phyloP scores from a whole-genome alignment of 352 stramenopile species.

The Pythium myriotylum region DNA sequence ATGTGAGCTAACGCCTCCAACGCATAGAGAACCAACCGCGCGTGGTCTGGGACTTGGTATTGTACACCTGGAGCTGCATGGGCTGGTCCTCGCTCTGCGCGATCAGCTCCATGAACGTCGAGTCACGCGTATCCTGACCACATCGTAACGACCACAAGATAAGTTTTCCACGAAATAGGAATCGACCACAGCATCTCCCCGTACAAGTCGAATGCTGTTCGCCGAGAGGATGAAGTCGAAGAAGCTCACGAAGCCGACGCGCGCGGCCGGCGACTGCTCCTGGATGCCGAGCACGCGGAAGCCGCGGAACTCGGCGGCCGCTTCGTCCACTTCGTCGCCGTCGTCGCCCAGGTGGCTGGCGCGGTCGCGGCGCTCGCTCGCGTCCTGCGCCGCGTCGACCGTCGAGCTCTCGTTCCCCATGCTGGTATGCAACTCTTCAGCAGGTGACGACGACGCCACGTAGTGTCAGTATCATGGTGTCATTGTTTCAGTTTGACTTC shows the following conservation, averaged over 20 bases:
- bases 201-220: conserved; percentile 87
- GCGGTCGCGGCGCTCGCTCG: background rate
- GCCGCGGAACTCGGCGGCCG: conserved; percentile 75
- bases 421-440: background rate
- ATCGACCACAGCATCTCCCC: too few relatives aligned
- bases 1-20: background rate
- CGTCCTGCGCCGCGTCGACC: conserved; percentile 12
- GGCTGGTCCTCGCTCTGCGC: conserved; percentile 80
- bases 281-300: conserved; percentile 98
- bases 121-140: conserved; percentile 80
- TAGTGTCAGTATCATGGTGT: conserved; percentile 17
- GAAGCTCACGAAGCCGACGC: conserved; percentile 95
- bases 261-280: conserved; percentile 90
- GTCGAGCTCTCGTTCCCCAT: conserved; percentile 31
- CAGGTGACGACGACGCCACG: conserved; percentile 8
- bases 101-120: conserved; percentile 93
- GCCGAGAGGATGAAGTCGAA: conserved; percentile 98
- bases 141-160: too few relatives aligned
- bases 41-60: conserved; percentile 77
- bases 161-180: too few relatives aligned
- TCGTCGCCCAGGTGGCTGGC: background rate
- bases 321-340: conserved; percentile 22
- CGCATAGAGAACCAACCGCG: conserved; percentile 33
- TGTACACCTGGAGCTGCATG: conserved; percentile 77
- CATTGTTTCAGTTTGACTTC: conserved; percentile 21